Evolutionary conservation across 305 asterid genomes (phyloP).

Genomic region (Plantago coronopus): DNA sequence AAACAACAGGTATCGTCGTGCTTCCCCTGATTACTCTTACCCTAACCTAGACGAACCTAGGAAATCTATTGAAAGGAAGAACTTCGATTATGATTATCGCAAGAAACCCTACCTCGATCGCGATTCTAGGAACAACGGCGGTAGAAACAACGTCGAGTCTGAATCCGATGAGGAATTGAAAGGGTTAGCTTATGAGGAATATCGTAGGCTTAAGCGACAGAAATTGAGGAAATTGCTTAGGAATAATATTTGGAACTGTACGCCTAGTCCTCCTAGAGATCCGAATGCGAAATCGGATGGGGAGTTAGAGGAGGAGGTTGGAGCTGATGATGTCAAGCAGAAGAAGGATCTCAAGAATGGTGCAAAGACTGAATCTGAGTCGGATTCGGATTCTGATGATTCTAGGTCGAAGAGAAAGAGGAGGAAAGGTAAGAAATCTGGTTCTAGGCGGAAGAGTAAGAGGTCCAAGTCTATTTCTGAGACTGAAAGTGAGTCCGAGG

Average conservation of each 20-base stretch:
- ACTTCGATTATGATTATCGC: conserved; percentile 25
- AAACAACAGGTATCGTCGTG: conserved; percentile 46
- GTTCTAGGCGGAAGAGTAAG: conserved; percentile 42
- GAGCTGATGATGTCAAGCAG: conserved; percentile 32
- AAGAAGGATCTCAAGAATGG: conserved; percentile 27
- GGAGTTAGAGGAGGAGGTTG: conserved; percentile 42
- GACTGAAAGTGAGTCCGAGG: conserved; percentile 47
- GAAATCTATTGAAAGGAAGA: conserved; percentile 27
- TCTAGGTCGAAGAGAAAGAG: conserved; percentile 31
- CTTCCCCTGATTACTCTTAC: conserved; percentile 71
- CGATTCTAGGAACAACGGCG: conserved; percentile 41
- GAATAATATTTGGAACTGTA: conserved; percentile 63
- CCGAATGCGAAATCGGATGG: conserved; percentile 46
- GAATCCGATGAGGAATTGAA: conserved; percentile 87
- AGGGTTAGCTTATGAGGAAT: conserved; percentile 66
- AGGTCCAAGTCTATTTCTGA: conserved; percentile 43
- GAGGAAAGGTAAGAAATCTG: conserved; percentile 42
- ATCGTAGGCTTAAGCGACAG: conserved; percentile 79
- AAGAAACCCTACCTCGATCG: conserved; percentile 56
- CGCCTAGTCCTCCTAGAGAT: conserved; percentile 95
- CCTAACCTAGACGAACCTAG: conserved; percentile 38
- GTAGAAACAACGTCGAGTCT: conserved; percentile 29
- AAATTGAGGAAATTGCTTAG: conserved; percentile 57
- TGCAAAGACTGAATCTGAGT: conserved; percentile 27
- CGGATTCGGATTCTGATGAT: conserved; percentile 46